Evolutionary conservation across 176 grass and related monocot species (phyloP).

Genomic region (Secale cereale): DNA sequence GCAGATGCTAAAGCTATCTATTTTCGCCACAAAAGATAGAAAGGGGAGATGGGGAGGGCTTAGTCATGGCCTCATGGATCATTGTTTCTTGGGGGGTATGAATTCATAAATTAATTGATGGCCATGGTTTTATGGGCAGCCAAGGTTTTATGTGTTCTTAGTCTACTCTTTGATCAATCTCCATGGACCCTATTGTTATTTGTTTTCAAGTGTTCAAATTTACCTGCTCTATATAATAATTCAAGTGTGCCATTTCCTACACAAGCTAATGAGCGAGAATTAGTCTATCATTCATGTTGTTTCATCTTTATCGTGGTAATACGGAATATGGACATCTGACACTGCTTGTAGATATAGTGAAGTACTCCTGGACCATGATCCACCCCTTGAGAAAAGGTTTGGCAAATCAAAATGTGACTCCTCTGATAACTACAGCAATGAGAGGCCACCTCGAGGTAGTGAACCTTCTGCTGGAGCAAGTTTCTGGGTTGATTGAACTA

Average conservation of each 20-base stretch:
- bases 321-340: background rate
- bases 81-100: too few species aligned
- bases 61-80: too few species aligned
- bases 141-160: background rate
- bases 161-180: slow-evolving; percentile 12
- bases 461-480: slow-evolving; percentile 62
- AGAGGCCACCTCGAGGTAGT: slow-evolving; percentile 71
- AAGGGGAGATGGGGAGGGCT: too few species aligned
- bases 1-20: too few species aligned
- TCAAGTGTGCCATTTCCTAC: background rate
- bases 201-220: background rate
- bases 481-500: slow-evolving; percentile 52
- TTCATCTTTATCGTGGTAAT: background rate
- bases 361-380: slow-evolving; percentile 68
- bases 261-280: background rate
- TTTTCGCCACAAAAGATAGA: too few species aligned
- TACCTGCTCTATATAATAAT: background rate
- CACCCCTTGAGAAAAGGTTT: slow-evolving; percentile 55
- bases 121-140: background rate
- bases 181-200: background rate
- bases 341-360: slow-evolving; percentile 59
- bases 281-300: background rate
- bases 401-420: slow-evolving; percentile 77
- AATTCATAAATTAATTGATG: too few species aligned
- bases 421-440: slow-evolving; percentile 69